Evolutionary conservation across 1,284 basidiomycete genomes (phyloP).

Genomic region (Limonomyces culmigenus): DNA sequence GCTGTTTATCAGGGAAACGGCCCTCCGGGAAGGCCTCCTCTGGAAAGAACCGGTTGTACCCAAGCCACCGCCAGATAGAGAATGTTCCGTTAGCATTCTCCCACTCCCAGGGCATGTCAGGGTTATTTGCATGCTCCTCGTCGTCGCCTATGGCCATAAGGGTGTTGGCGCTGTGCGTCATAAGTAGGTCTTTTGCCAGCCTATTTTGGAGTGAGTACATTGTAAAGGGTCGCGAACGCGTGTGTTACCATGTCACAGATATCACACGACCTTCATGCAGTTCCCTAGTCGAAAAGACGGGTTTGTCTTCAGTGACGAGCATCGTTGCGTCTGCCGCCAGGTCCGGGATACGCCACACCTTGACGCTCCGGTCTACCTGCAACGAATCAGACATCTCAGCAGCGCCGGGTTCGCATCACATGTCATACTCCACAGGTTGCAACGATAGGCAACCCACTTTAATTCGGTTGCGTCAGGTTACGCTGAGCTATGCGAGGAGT

Average conservation of each 20-base stretch:
- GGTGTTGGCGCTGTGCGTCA: slow-evolving; percentile 43
- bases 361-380: slow-evolving; percentile 53
- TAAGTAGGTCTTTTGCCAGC: slow-evolving; percentile 39
- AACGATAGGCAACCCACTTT: slow-evolving; percentile 38
- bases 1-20: slow-evolving; percentile 7
- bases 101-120: slow-evolving; percentile 1
- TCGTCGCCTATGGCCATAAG: slow-evolving; percentile 21
- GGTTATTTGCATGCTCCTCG: slow-evolving; percentile 1
- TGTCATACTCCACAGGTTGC: slow-evolving; percentile 66
- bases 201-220: slow-evolving; percentile 15
- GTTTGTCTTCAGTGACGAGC: slow-evolving; percentile 50
- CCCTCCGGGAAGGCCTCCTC: slow-evolving; percentile 13
- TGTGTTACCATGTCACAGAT: slow-evolving; percentile 39
- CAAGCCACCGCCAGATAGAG: slow-evolving; percentile 51
- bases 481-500: not conserved
- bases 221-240: not conserved
- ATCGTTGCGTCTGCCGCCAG: slow-evolving; percentile 13
- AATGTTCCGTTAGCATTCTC: slow-evolving; percentile 18
- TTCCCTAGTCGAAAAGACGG: slow-evolving; percentile 45
- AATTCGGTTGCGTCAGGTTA: slow-evolving; percentile 46
- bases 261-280: slow-evolving; percentile 50
- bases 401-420: no score
- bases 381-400: no score
- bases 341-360: slow-evolving; percentile 52
- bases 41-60: slow-evolving; percentile 48